Conservation (phyloP, 2,329 filamentous ascomycete genomes). For the Chrysoporthe deuterocubensis region DNA sequence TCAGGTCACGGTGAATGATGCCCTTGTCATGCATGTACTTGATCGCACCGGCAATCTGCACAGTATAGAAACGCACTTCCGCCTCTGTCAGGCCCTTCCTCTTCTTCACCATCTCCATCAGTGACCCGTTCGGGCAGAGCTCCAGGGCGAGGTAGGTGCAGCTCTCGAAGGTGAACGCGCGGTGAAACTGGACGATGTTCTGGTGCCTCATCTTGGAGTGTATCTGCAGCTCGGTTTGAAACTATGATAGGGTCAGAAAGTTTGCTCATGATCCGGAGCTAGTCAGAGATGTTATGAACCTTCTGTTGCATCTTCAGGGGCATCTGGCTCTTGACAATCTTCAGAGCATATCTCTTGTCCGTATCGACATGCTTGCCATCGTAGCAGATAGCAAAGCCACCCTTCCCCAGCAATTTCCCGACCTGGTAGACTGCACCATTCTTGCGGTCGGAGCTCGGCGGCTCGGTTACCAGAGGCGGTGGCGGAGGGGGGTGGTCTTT, state of each 20-base stretch:
- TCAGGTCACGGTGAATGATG: constrained; percentile 94
- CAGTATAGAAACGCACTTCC: constrained; percentile 89
- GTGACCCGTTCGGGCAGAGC: constrained; percentile 90
- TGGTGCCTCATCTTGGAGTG: constrained; percentile 97
- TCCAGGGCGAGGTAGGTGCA: constrained; percentile 95
- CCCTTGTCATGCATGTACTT: constrained; percentile 97
- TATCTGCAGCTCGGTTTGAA: constrained; percentile 88
- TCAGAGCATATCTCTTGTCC: constrained; percentile 73
- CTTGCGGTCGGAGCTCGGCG: constrained; percentile 69
- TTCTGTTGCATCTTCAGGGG: constrained; percentile 83
- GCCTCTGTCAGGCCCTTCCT: constrained; percentile 89
- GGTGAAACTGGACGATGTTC: constrained; percentile 93
- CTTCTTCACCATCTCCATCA: constrained; percentile 97
- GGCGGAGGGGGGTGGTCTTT: constrained; percentile 70
- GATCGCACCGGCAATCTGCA: constrained; percentile 94
- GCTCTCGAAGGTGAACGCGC: constrained; percentile 86
- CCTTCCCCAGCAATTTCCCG: constrained; percentile 76
- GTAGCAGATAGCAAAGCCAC: constrained; percentile 83
- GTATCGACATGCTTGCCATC: constrained; percentile 69
- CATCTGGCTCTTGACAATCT: constrained; percentile 85
- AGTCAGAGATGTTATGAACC: constrained; percentile 49
- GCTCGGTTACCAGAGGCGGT: constrained; percentile 63
- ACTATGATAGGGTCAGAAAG: constrained; percentile 45
- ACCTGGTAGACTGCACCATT: constrained; percentile 75
- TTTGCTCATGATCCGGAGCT: neutral